Base-by-base conservation (phyloP, 768 basidiomycete genomes). In the Kwoniella heveanensis region DNA sequence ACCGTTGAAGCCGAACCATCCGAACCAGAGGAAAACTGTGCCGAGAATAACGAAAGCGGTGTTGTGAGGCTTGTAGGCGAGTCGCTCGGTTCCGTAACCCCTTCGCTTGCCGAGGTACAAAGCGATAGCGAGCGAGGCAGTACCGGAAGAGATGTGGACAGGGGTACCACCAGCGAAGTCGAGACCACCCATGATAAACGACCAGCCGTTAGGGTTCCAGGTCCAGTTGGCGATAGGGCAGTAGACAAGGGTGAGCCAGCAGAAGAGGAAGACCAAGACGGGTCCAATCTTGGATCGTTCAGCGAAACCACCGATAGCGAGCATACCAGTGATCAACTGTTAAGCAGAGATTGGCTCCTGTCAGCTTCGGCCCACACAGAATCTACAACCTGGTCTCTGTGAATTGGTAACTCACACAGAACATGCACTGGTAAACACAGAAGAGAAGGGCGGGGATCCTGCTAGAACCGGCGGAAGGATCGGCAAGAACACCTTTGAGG, bases 191-290 rank as follows among this genome's bases (percentile, higher is more conserved):
- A 80, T 67, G 60, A 76, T 86, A 79, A 87, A 88, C 7, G 85
- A 88, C 92, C 92, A 96, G 1, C 92, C 92, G 64, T 88, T 86
- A 0, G 81, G 68, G 55, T 86, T 86, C 74, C 71, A 94, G 1
- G 85, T 79, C 90, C 91, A 93, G 77, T 85, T 88, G 30, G 91
- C 91, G 62, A 94, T 83, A 9, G 90, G 91, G 71, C 89, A 91
- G 78, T 93, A 92, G 19, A 93, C 91, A 55, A 93, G 67, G 6
- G 91, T 93, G 75, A 88, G 82, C 92, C 92, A 96, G 57, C 87
- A 66, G 80, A 93, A 93, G 2, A 86, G 84, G 75, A 94, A 86
- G 22, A 91, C 82, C 84, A 92, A 86, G 50, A 80, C 71, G 0
- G 91, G 92, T 5, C 91, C 82, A 36, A 94, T 85, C 51, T 90